A percentile compares a stretch with the other conserved stretches of the same genome.
These are phyloP conservation scores for Suhomyces faveliae DNA, from an alignment of 805 yeast species.

Conservation along the genomic window DNA sequence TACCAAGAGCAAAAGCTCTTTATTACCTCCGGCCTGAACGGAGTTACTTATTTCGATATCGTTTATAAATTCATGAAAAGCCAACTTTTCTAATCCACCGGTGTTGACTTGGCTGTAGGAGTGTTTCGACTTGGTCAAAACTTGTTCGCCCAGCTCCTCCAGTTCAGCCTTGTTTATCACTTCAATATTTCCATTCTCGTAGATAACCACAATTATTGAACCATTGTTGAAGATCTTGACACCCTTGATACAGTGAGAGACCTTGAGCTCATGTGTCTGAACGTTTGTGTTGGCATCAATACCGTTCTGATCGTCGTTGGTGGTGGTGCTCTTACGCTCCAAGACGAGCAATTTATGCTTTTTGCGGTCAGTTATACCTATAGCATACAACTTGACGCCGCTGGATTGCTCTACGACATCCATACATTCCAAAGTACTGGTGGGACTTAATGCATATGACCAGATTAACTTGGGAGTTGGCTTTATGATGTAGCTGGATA, in stretches of 20 bases:
- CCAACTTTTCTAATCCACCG: conserved; percentile 22
- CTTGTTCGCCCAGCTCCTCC: conserved; percentile 1
- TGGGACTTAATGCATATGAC: conserved; percentile 54
- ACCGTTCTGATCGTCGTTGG: conserved; percentile 7
- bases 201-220: conserved; percentile 17
- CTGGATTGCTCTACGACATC: conserved; percentile 21
- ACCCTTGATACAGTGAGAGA: conserved; percentile 6
- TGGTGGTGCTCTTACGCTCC: conserved; percentile 9
- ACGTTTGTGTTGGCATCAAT: conserved; percentile 7
- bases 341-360: conserved; percentile 25
- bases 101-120: conserved; percentile 8
- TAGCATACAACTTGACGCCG: conserved; percentile 27
- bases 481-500: conserved; percentile 49
- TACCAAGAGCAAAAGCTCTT: conserved; percentile 23
- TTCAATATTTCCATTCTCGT: conserved; percentile 28
- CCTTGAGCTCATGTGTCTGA: conserved; percentile 10
- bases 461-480: conserved; percentile 59
- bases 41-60: conserved; percentile 18
- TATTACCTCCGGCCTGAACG: conserved; percentile 18
- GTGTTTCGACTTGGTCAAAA: conserved; percentile 8
- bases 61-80: conserved; percentile 28
- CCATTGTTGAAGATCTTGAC: conserved; percentile 11
- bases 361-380: conserved; percentile 41
- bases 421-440: conserved; percentile 42
- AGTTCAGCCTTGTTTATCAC: conserved; percentile 10